A percentile compares a stretch with the other conserved stretches of the same genome.
phyloP scores from a whole-genome alignment of 768 basidiomycete species.

The Sutorius australiensis region DNA sequence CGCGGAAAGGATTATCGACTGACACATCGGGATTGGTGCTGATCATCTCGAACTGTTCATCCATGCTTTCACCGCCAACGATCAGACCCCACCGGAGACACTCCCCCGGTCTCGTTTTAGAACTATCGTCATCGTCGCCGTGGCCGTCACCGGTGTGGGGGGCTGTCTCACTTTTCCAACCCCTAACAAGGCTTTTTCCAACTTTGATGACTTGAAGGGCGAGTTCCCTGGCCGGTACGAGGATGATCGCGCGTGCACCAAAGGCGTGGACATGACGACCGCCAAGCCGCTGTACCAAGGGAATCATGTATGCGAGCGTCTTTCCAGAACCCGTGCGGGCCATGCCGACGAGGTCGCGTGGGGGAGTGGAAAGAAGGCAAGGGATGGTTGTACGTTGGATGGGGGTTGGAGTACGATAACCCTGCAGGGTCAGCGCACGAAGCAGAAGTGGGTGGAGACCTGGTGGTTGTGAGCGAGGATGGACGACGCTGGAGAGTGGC shows the following conservation, averaged over 20 bases:
- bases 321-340: slow-evolving; percentile 98
- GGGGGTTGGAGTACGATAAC: slow-evolving; percentile 92
- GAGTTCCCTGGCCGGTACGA: slow-evolving; percentile 90
- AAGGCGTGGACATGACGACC: slow-evolving; percentile 76
- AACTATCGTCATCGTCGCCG: slow-evolving; percentile 47
- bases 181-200: slow-evolving; percentile 88
- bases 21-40: slow-evolving; percentile 93
- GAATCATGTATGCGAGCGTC: slow-evolving; percentile 93
- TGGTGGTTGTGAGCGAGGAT: slow-evolving; percentile 27
- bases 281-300: slow-evolving; percentile 81
- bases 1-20: slow-evolving; percentile 32
- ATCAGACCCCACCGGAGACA: slow-evolving; percentile 86
- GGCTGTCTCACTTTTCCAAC: slow-evolving; percentile 60
- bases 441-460: slow-evolving; percentile 82
- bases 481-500: background rate
- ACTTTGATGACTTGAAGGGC: slow-evolving; percentile 92
- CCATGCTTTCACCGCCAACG: slow-evolving; percentile 92
- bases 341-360: slow-evolving; percentile 95
- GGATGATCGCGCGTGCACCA: slow-evolving; percentile 81
- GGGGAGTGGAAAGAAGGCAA: slow-evolving; percentile 74
- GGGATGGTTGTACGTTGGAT: slow-evolving; percentile 93
- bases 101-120: slow-evolving; percentile 47
- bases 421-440: slow-evolving; percentile 83
- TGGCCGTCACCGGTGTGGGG: slow-evolving; percentile 72
- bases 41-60: slow-evolving; percentile 96